A percentile compares a stretch with the other conserved stretches of the same genome.
Evolutionary conservation across 2,329 filamentous ascomycete species (phyloP).

Genomic region (Paracoccidioides brasiliensis): DNA sequence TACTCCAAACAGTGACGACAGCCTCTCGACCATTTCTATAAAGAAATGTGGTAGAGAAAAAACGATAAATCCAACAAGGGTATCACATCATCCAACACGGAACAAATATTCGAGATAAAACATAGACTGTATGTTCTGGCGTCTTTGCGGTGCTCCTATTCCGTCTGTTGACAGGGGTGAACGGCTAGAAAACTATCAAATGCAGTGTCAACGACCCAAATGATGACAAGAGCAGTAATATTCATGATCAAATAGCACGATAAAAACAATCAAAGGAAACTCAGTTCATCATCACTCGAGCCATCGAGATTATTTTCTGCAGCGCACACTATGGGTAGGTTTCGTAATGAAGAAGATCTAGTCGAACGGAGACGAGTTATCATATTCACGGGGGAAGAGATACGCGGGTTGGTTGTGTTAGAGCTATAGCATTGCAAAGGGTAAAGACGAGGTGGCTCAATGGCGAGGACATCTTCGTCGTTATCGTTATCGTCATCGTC

Average conservation of each 20-base stretch:
- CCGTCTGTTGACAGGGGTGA: background rate
- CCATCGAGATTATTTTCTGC: background rate
- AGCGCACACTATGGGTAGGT: background rate
- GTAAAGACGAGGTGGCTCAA: background rate
- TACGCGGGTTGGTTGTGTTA: background rate
- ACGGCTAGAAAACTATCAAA: background rate
- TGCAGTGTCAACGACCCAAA: background rate
- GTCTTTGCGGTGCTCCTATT: background rate
- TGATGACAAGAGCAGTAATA: background rate
- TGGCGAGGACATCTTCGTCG: slow-evolving; percentile 1
- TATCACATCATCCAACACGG: background rate
- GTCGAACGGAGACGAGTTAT: background rate
- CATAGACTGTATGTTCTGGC: background rate
- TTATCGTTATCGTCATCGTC: background rate
- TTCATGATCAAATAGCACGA: background rate
- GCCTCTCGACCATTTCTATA: background rate
- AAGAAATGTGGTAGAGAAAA: background rate
- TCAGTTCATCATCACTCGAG: slow-evolving; percentile 4
- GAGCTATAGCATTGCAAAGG: background rate
- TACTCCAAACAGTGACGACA: background rate
- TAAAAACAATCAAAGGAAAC: slow-evolving; percentile 1
- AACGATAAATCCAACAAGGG: background rate
- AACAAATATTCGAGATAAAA: background rate
- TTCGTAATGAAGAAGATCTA: background rate
- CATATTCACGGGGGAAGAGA: background rate